Conservation (phyloP, 176 grass and related monocot genomes). For the Microstegium vimineum region DNA sequence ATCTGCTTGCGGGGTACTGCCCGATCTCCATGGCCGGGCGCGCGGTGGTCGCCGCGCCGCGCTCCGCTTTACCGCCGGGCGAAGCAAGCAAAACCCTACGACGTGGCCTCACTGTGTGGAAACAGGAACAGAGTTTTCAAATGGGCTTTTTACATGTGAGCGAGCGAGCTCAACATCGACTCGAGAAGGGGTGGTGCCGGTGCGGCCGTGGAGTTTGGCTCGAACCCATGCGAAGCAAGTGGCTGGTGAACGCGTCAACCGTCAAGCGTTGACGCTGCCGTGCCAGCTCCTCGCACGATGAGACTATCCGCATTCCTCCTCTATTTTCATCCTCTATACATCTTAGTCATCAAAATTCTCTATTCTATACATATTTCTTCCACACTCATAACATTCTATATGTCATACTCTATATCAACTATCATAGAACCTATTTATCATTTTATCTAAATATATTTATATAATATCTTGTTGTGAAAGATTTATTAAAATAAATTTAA, state of each 20-base stretch:
- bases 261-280: neutral
- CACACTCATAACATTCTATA: too few relatives aligned
- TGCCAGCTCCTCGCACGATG: neutral
- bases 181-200: neutral
- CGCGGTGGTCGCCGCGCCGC: too few relatives aligned
- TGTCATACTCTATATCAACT: too few relatives aligned
- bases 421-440: too few relatives aligned
- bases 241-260: neutral
- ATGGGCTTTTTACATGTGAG: neutral
- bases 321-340: too few relatives aligned
- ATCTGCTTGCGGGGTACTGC: conserved; percentile 38
- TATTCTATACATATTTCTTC: too few relatives aligned
- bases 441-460: too few relatives aligned
- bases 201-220: conserved; percentile 16
- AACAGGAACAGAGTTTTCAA: neutral
- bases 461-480: too few relatives aligned
- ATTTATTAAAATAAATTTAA: too few relatives aligned
- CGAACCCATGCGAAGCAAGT: conserved; percentile 3
- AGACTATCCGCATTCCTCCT: too few relatives aligned
- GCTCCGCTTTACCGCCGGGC: conserved; percentile 18
- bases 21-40: conserved; percentile 74
- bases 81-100: conserved; percentile 43
- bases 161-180: neutral
- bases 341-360: too few relatives aligned
- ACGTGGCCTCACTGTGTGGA: neutral